Evolutionary conservation across 768 basidiomycete genomes (phyloP).

Genomic region (Mycena maculata): DNA sequence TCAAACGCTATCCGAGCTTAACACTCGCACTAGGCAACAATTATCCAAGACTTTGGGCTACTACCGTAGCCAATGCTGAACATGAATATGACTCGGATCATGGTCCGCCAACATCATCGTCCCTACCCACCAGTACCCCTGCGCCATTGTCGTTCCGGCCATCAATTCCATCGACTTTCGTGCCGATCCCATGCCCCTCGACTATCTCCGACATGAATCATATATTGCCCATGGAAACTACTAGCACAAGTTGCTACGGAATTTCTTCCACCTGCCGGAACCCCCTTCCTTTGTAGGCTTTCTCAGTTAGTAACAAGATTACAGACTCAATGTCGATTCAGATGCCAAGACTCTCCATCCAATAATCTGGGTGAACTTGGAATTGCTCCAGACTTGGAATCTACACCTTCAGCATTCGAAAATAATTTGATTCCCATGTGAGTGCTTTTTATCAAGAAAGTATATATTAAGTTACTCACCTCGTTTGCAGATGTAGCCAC

Average conservation of each 20-base stretch:
- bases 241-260: no score
- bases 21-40: slow-evolving; percentile 11
- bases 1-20: slow-evolving; percentile 20
- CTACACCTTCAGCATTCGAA: no score
- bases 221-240: no score
- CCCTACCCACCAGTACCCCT: background rate
- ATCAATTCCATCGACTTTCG: no score
- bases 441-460: background rate
- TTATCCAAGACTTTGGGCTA: slow-evolving; percentile 1
- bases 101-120: background rate
- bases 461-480: no score
- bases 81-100: background rate
- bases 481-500: no score
- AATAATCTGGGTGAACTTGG: no score
- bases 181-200: no score
- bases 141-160: background rate
- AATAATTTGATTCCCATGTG: slow-evolving; percentile 8
- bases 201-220: no score
- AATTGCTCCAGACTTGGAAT: no score
- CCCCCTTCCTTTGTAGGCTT: background rate
- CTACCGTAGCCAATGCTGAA: background rate
- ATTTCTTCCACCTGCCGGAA: slow-evolving; percentile 3
- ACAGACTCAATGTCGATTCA: background rate
- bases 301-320: background rate
- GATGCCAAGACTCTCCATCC: background rate